Evolutionary conservation across 2,329 filamentous ascomycete genomes (phyloP).

Genomic region (Alternaria infectoria): DNA sequence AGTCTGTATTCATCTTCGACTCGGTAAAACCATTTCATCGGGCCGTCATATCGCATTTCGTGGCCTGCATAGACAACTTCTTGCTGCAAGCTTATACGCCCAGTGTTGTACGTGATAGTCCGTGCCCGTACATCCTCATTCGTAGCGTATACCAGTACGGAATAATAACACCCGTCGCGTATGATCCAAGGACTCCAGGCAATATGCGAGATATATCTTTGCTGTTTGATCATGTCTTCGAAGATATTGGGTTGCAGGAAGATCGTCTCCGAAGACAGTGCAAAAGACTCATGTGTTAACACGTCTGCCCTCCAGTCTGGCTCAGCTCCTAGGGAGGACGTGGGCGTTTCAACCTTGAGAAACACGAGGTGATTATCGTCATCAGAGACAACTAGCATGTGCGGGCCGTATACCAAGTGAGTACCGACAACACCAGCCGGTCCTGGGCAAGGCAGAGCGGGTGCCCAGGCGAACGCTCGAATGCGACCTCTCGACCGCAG

Average conservation of each 20-base stretch:
- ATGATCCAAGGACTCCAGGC: slow-evolving; percentile 51
- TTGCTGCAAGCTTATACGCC: slow-evolving; percentile 22
- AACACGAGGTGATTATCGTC: slow-evolving; percentile 51
- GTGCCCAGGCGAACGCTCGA: slow-evolving; percentile 52
- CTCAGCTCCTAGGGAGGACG: slow-evolving; percentile 35
- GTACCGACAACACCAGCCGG: slow-evolving; percentile 30
- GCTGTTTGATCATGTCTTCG: slow-evolving; percentile 40
- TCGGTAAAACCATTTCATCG: slow-evolving; percentile 38
- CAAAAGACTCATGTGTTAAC: slow-evolving; percentile 31
- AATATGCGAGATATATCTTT: slow-evolving; percentile 43
- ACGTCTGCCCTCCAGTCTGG: slow-evolving; percentile 39
- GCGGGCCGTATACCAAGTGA: slow-evolving; percentile 30
- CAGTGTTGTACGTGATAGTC: slow-evolving; percentile 21
- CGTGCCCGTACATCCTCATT: slow-evolving; percentile 40
- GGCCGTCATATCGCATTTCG: slow-evolving; percentile 32
- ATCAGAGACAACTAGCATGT: slow-evolving; percentile 49
- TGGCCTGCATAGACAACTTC: slow-evolving; percentile 33
- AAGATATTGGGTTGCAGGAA: slow-evolving; percentile 29
- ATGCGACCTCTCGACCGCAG: slow-evolving; percentile 48
- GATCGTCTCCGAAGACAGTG: slow-evolving; percentile 13
- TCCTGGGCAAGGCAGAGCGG: slow-evolving; percentile 21
- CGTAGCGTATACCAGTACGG: slow-evolving; percentile 46
- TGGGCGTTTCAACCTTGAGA: slow-evolving; percentile 47
- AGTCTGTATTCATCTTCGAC: slow-evolving; percentile 20
- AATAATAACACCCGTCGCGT: slow-evolving; percentile 20